phyloP scores from a whole-genome alignment of 768 basidiomycete genomes.

The Trametes meyenii region DNA sequence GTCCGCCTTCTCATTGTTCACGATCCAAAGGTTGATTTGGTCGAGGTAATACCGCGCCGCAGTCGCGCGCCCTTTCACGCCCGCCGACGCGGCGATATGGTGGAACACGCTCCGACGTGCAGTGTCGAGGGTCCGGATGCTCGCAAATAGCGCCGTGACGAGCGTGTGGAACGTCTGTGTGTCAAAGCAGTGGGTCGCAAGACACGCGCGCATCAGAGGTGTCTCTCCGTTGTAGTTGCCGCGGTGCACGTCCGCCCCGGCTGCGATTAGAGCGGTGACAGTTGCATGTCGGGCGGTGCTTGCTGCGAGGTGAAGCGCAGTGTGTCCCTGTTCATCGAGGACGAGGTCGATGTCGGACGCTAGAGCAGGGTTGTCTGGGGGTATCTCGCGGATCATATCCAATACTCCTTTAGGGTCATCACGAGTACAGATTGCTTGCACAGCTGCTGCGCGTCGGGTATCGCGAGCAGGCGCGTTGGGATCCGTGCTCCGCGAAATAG shows the following conservation, averaged over 20 bases:
- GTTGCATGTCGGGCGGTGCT: slow-evolving; percentile 75
- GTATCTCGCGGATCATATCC: slow-evolving; percentile 66
- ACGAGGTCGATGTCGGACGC: slow-evolving; percentile 73
- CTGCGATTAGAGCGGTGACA: slow-evolving; percentile 68
- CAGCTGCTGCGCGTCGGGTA: slow-evolving; percentile 60
- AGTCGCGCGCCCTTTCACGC: slow-evolving; percentile 83
- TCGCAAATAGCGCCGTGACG: slow-evolving; percentile 63
- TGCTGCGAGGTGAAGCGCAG: slow-evolving; percentile 90
- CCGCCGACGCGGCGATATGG: slow-evolving; percentile 88
- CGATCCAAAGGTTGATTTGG: slow-evolving; percentile 85
- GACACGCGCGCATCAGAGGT: slow-evolving; percentile 87
- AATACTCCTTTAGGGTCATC: slow-evolving; percentile 69
- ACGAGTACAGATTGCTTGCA: slow-evolving; percentile 66
- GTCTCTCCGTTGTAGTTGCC: slow-evolving; percentile 97
- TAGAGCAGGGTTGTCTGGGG: slow-evolving; percentile 42
- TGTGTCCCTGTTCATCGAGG: slow-evolving; percentile 93
- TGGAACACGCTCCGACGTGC: slow-evolving; percentile 86
- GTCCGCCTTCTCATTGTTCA: slow-evolving; percentile 71
- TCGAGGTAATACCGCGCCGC: slow-evolving; percentile 92
- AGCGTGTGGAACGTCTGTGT: slow-evolving; percentile 71
- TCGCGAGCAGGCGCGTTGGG: slow-evolving; percentile 50
- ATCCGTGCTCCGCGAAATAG: slow-evolving; percentile 54
- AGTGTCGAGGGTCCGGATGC: slow-evolving; percentile 88
- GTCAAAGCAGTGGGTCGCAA: slow-evolving; percentile 87
- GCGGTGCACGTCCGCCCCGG: slow-evolving; percentile 85